Percentiles rank a stretch among this genome's conserved stretches.
Conservation (phyloP, 1,139 yeast genomes). For the Suhomyces kunorum region DNA sequence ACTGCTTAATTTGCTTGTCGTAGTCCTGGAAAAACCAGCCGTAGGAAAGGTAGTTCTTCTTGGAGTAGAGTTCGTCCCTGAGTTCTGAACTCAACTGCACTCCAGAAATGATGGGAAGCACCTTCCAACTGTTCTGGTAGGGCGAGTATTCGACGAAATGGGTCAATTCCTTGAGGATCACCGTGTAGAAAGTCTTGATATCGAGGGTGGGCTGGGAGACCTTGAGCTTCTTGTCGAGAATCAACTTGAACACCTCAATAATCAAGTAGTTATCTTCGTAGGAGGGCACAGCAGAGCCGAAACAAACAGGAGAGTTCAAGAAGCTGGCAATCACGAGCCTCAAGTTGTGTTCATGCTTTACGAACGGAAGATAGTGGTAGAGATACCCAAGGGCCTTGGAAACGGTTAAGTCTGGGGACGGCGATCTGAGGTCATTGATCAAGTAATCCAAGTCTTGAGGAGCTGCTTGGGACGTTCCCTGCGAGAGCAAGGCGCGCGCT, state of each 20-base stretch:
- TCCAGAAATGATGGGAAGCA: constrained; percentile 58
- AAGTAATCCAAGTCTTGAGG: constrained; percentile 54
- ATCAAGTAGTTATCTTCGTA: constrained; percentile 40
- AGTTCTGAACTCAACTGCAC: constrained; percentile 43
- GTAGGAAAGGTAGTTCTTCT: constrained; percentile 23
- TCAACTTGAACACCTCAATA: constrained; percentile 51
- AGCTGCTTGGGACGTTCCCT: background rate
- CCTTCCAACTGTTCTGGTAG: constrained; percentile 51
- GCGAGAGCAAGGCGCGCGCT: constrained; percentile 23
- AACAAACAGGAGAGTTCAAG: constrained; percentile 49
- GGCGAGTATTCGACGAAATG: constrained; percentile 36
- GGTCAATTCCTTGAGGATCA: constrained; percentile 39
- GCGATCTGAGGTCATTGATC: constrained; percentile 45
- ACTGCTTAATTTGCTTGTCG: constrained; percentile 27
- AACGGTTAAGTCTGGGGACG: constrained; percentile 35
- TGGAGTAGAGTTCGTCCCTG: constrained; percentile 38
- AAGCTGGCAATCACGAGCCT: constrained; percentile 52
- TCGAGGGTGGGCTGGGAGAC: constrained; percentile 65
- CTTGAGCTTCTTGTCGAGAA: constrained; percentile 52
- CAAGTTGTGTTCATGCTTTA: constrained; percentile 60
- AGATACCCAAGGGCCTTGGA: constrained; percentile 50
- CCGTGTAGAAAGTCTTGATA: constrained; percentile 51
- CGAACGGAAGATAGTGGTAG: constrained; percentile 61
- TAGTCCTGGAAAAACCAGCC: constrained; percentile 37
- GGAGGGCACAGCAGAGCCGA: constrained; percentile 37